Conservation (phyloP, 2,329 filamentous ascomycete species). For the Seiridium unicorne region DNA sequence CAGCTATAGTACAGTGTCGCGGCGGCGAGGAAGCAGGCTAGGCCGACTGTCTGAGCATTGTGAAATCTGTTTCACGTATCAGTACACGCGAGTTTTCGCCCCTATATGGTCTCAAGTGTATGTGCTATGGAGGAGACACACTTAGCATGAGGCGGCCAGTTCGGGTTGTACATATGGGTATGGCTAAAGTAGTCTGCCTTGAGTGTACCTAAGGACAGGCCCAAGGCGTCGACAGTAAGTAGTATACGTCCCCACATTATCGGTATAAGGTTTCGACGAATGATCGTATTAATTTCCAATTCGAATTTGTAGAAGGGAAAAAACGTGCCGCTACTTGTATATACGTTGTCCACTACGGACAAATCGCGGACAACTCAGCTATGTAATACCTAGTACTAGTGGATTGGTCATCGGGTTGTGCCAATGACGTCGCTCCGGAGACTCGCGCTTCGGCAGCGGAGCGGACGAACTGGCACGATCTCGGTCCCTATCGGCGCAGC, state of each 20-base stretch:
- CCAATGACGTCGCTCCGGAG: neutral
- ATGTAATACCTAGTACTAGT: too few relatives aligned
- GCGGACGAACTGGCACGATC: too few relatives aligned
- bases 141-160: conserved; percentile 46
- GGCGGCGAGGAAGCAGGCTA: conserved; percentile 36
- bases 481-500: too few relatives aligned
- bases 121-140: conserved; percentile 16
- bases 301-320: too few relatives aligned
- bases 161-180: conserved; percentile 41
- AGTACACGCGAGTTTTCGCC: neutral
- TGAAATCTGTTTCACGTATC: conserved; percentile 31
- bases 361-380: too few relatives aligned
- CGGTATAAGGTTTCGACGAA: too few relatives aligned
- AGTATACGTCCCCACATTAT: conserved; percentile 16
- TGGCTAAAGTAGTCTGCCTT: conserved; percentile 35
- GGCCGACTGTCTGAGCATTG: conserved; percentile 38
- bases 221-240: conserved; percentile 36
- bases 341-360: too few relatives aligned
- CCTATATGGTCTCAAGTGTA: too few relatives aligned
- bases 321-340: too few relatives aligned
- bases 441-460: neutral
- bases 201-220: conserved; percentile 35
- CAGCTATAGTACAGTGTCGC: conserved; percentile 39
- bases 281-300: too few relatives aligned
- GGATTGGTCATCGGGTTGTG: neutral